These are phyloP conservation scores for Russula sp. DNA, from an alignment of 768 basidiomycete genomes.

Conservation along the genomic window DNA sequence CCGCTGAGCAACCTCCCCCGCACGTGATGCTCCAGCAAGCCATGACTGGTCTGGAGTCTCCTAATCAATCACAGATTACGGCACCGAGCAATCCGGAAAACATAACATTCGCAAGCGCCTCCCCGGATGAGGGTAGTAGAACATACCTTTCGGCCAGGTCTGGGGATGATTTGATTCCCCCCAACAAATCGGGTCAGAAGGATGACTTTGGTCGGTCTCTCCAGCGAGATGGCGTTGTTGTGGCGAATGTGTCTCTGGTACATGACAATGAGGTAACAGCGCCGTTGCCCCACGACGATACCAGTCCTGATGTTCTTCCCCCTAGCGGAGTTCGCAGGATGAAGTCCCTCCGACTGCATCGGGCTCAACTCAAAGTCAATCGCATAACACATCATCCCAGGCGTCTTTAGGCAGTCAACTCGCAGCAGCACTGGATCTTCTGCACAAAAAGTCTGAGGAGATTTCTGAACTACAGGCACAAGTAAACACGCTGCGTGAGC, in stretches of 20 bases:
- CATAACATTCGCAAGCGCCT: neutral
- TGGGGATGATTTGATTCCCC: neutral
- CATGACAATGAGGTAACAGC: neutral
- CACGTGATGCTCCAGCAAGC: constrained; percentile 11
- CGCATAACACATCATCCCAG: neutral
- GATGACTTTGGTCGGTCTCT: neutral
- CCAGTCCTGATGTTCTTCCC: neutral
- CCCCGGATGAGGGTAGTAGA: neutral
- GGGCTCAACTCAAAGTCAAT: constrained; percentile 15
- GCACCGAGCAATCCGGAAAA: neutral
- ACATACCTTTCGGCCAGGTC: neutral
- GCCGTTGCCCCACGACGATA: neutral
- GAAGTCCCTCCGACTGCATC: constrained; percentile 16
- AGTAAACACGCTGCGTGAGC: neutral
- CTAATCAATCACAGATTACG: constrained; percentile 2
- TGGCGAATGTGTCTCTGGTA: neutral
- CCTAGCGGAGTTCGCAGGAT: constrained; percentile 7
- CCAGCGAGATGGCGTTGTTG: neutral
- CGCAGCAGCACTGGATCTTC: constrained; percentile 15
- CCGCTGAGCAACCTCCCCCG: neutral
- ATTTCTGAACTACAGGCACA: constrained; percentile 13
- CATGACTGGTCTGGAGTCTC: constrained; percentile 1
- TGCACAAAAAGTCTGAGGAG: constrained; percentile 22
- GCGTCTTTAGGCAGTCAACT: constrained; percentile 14
- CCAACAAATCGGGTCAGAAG: neutral